Conservation (phyloP, 192 early-diverging fungal genomes). For the Entomortierella lignicola region DNA sequence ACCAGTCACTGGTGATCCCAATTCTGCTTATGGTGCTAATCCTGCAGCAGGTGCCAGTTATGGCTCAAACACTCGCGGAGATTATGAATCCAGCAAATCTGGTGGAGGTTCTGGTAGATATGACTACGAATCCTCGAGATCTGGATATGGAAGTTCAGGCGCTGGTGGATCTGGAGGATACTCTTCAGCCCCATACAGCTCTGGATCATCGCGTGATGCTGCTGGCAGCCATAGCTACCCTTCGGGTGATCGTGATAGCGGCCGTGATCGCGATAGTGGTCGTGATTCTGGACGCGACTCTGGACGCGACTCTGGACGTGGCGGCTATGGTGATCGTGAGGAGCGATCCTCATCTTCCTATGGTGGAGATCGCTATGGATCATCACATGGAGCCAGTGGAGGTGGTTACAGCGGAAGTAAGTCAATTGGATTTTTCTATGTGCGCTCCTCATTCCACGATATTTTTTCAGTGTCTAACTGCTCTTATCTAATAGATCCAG, state of each 20-base stretch:
- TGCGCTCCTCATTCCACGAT: too few species aligned
- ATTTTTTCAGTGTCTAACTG: background rate
- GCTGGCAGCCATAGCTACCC: conserved; percentile 7
- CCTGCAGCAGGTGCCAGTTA: conserved; percentile 8
- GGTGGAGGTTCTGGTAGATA: conserved; percentile 1
- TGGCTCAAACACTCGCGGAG: conserved; percentile 7
- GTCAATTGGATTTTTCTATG: background rate
- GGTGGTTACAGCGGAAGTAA: conserved; percentile 21
- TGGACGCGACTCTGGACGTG: conserved; percentile 1
- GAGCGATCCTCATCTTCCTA: conserved; percentile 9
- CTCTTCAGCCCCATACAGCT: conserved; percentile 23
- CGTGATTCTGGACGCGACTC: conserved; percentile 21
- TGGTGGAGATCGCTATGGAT: conserved; percentile 47
- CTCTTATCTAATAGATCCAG: conserved; percentile 9
- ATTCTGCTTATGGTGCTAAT: conserved; percentile 2
- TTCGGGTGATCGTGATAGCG: conserved; percentile 29
- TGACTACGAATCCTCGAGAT: conserved; percentile 21
- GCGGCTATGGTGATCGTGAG: conserved; percentile 27
- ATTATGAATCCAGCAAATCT: conserved; percentile 16
- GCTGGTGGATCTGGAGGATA: background rate
- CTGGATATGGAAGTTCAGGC: conserved; percentile 11
- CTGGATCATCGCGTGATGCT: conserved; percentile 10
- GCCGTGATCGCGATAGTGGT: conserved; percentile 22
- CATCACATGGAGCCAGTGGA: conserved; percentile 10
- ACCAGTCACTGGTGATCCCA: conserved; percentile 7